phyloP scores from a whole-genome alignment of 306 rosid species.

The apple (Malus domestica) region ASM211411v1 NC_041791.1:12694001-12694500 shows the following conservation, averaged over 20 bases:
- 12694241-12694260: conserved; percentile 92
- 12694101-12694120: not conserved
- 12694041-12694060: not conserved
- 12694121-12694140: not conserved
- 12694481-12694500: not conserved
- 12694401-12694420: not conserved
- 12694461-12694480: not conserved
- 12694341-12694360: not conserved
- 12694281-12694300: conserved; percentile 90
- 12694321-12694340: not conserved
- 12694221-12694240: conserved; percentile 74
- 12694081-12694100: not conserved
- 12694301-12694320: conserved; percentile 33
- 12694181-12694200: not conserved
- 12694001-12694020: not conserved
- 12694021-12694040: not conserved
- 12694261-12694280: conserved; percentile 90
- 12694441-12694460: not conserved
- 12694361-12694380: not conserved
- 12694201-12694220: conserved; percentile 47
- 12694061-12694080: not conserved
- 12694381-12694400: not conserved
- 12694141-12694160: conserved; percentile 11
- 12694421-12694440: not conserved
- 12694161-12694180: conserved; percentile 10